These are phyloP conservation scores for Cryomyces minteri DNA, from an alignment of 495 filamentous ascomycete species.

Conservation along the genomic window DNA sequence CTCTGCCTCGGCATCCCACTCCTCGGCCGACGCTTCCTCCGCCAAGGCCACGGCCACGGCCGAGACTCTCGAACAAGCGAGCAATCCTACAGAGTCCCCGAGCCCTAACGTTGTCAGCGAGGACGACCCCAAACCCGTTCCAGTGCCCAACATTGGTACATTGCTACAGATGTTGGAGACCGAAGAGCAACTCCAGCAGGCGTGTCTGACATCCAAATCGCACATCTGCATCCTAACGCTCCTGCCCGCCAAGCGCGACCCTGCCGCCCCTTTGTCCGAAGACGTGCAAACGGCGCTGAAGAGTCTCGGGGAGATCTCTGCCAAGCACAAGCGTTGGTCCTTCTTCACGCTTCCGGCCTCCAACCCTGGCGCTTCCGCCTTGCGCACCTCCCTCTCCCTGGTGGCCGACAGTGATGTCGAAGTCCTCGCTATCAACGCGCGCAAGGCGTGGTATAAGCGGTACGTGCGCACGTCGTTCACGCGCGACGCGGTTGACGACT, in stretches of 20 bases:
- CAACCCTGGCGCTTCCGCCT: conserved; percentile 34
- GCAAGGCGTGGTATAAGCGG: conserved; percentile 68
- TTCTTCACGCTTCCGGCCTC: conserved; percentile 53
- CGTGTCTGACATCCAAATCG: conserved; percentile 59
- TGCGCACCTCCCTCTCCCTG: conserved; percentile 46
- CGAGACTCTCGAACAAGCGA: conserved; percentile 24
- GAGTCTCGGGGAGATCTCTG: conserved; percentile 54
- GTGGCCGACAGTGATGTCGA: conserved; percentile 30
- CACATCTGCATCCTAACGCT: conserved; percentile 76
- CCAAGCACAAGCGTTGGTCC: conserved; percentile 64
- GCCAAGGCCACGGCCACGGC: conserved; percentile 20
- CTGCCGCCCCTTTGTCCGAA: conserved; percentile 18
- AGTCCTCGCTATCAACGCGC: conserved; percentile 66
- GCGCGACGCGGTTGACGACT: conserved; percentile 48
- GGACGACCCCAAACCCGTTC: conserved; percentile 28
- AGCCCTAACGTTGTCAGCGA: conserved; percentile 22
- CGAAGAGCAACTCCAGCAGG: conserved; percentile 38
- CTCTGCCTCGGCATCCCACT: conserved; percentile 24
- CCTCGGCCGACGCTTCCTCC: conserved; percentile 20
- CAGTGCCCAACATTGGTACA: conserved; percentile 24
- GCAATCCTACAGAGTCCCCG: conserved; percentile 28
- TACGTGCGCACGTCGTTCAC: conserved; percentile 39
- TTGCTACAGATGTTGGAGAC: conserved; percentile 34
- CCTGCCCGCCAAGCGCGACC: conserved; percentile 33
- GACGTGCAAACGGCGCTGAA: conserved; percentile 35